Evolutionary conservation across 1,139 yeast species (phyloP), one percentile per base, ranked within the genome.

Genomic region (Hyphopichia khmerensis): DNA sequence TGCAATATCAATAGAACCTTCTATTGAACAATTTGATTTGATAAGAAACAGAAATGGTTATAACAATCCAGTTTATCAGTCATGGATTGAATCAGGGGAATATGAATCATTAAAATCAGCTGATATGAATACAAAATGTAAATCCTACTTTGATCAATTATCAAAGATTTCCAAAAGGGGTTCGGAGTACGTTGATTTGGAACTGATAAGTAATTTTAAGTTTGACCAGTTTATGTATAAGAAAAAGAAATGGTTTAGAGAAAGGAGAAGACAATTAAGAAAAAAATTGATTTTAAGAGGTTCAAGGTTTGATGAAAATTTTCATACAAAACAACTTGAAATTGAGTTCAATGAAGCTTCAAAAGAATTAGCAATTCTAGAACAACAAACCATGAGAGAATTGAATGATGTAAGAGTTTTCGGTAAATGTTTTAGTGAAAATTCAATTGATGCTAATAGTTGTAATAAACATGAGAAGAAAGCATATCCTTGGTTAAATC

Each of bases 371-470:
- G 49, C 58, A 2, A 45, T 45, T 2, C 49, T 51, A 39, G 73
- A 69, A 45, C 39, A 45, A 11, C 38, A 48, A n/a, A 46, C 61
- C 9, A 46, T 53, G 13, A 49, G 48, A 32, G 61, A 61, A 13
- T 45, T 66, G 33, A 53, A 51, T 36, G 66, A 65, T 44, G 53
- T 57, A 51, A 50, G 68, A 39, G 51, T 66, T 2, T 65, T 57
- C 49, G 74, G 73, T 3, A 55, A 57, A 40, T 69, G 74, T 39
- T 57, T 54, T 26, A 30, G 53, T 5, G 50, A 46, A 17, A 41
- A 43, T 8, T 31, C 13, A 9, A 17, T 6, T 11, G 40, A 43
- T 10, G 39, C 40, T 27, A 26, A 36, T 7, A 11, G 44, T 6
- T 59, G 62, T 46, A 37, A 3, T 17, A 35, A 15, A 46, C 40